Percentiles rank a stretch among this genome's conserved stretches.
phyloP scores from a whole-genome alignment of 176 grass and related monocot genomes.

The Triticum dicoccoides region DNA sequence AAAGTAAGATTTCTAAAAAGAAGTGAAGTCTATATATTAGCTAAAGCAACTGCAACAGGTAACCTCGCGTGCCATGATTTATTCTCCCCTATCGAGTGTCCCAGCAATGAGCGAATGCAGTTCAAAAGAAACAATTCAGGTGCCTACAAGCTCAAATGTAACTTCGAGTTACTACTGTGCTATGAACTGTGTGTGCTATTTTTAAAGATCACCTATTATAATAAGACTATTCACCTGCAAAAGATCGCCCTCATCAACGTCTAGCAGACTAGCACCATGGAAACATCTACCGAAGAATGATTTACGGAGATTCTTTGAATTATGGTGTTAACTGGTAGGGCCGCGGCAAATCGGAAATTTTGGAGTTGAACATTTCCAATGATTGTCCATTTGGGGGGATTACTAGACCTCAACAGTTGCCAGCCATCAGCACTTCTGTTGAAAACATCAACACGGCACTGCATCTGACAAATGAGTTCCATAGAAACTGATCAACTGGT shows the following conservation, averaged over 20 bases:
- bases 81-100: conserved; percentile 31
- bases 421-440: conserved; percentile 34
- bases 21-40: conserved; percentile 38
- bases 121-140: conserved; percentile 32
- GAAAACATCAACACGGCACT: conserved; percentile 17
- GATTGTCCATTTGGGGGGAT: conserved; percentile 34
- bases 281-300: conserved; percentile 2
- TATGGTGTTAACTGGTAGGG: conserved; percentile 1
- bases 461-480: conserved; percentile 28
- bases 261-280: conserved; percentile 26
- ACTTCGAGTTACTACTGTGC: neutral
- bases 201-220: conserved; percentile 17
- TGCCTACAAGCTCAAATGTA: conserved; percentile 12
- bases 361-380: conserved; percentile 26
- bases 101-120: conserved; percentile 13
- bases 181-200: conserved; percentile 16
- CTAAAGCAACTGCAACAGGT: conserved; percentile 33
- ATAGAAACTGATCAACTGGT: conserved; percentile 21
- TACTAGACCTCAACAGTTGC: conserved; percentile 28
- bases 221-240: conserved; percentile 26
- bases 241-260: conserved; percentile 17
- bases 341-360: conserved; percentile 16
- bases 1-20: conserved; percentile 48
- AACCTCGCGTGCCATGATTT: conserved; percentile 32
- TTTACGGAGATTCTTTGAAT: conserved; percentile 30